Percentiles rank a stretch among this genome's conserved stretches.
phyloP scores from a whole-genome alignment of 2,329 filamentous ascomycete genomes.

The Zymoseptoria brevis region DNA sequence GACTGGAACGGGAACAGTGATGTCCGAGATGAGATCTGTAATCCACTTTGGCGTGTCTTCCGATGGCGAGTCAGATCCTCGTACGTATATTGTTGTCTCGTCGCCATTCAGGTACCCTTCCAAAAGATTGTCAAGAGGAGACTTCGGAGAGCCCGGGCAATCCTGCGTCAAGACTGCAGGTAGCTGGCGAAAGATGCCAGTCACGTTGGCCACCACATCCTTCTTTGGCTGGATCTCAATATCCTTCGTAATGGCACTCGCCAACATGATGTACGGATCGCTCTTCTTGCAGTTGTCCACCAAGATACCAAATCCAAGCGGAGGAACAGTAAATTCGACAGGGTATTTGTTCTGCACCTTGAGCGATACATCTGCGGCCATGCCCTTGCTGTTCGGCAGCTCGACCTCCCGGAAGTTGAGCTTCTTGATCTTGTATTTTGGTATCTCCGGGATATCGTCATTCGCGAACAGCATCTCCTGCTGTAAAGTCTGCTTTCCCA shows the following conservation, averaged over 20 bases:
- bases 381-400: slow-evolving; percentile 50
- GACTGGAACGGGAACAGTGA: slow-evolving; percentile 78
- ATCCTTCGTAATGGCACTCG: slow-evolving; percentile 61
- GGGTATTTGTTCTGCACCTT: slow-evolving; percentile 69
- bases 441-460: slow-evolving; percentile 64
- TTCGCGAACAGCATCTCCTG: slow-evolving; percentile 71
- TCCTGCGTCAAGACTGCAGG: slow-evolving; percentile 62
- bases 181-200: slow-evolving; percentile 63
- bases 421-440: slow-evolving; percentile 72
- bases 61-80: slow-evolving; percentile 60
- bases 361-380: slow-evolving; percentile 73
- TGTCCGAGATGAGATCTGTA: slow-evolving; percentile 65
- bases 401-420: slow-evolving; percentile 69
- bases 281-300: slow-evolving; percentile 69
- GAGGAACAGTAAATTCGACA: slow-evolving; percentile 65
- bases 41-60: slow-evolving; percentile 74
- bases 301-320: slow-evolving; percentile 75
- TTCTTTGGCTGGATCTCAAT: slow-evolving; percentile 61
- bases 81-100: slow-evolving; percentile 71
- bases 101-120: slow-evolving; percentile 74
- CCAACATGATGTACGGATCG: slow-evolving; percentile 69
- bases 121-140: slow-evolving; percentile 76
- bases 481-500: slow-evolving; percentile 68
- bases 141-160: slow-evolving; percentile 70
- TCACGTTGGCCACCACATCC: slow-evolving; percentile 60